Percentiles rank a stretch among this genome's conserved stretches.
Conservation (phyloP, 495 filamentous ascomycete genomes). For the Xylaria sp. region DNA sequence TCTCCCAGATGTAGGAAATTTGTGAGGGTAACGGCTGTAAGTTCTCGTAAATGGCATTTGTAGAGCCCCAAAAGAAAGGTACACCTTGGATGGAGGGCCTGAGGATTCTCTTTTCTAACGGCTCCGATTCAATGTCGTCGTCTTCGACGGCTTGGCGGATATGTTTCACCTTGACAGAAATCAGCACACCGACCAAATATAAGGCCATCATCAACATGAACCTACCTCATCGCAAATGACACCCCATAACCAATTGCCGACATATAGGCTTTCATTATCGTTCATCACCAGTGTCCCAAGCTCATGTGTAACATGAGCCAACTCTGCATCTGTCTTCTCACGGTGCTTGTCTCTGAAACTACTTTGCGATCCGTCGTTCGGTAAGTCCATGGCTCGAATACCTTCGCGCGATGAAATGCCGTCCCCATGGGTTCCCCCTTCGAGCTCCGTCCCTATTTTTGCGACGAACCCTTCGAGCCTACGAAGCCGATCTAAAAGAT, state of each 20-base stretch:
- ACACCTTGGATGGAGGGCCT: background rate
- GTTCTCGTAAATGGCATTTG: background rate
- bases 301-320: slow-evolving; percentile 11
- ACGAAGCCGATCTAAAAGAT: slow-evolving; percentile 12
- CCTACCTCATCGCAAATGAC: slow-evolving; percentile 16
- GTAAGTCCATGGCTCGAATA: no score
- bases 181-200: background rate
- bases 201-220: background rate
- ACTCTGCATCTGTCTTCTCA: background rate
- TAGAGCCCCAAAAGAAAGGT: slow-evolving; percentile 9
- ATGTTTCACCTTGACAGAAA: background rate
- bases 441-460: background rate
- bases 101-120: slow-evolving; percentile 7
- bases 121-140: slow-evolving; percentile 7
- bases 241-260: slow-evolving; percentile 16
- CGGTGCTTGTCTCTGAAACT: no score
- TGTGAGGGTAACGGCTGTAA: slow-evolving; percentile 23
- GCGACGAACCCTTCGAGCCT: slow-evolving; percentile 13
- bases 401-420: background rate
- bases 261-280: slow-evolving; percentile 16
- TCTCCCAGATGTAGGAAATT: slow-evolving; percentile 23
- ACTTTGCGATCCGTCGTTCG: background rate
- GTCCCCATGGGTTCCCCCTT: background rate
- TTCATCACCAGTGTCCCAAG: slow-evolving; percentile 8
- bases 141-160: slow-evolving; percentile 13